These are phyloP conservation scores for Buddleja alternifolia DNA, from an alignment of 257 asterid species.

Conservation along the genomic window DNA sequence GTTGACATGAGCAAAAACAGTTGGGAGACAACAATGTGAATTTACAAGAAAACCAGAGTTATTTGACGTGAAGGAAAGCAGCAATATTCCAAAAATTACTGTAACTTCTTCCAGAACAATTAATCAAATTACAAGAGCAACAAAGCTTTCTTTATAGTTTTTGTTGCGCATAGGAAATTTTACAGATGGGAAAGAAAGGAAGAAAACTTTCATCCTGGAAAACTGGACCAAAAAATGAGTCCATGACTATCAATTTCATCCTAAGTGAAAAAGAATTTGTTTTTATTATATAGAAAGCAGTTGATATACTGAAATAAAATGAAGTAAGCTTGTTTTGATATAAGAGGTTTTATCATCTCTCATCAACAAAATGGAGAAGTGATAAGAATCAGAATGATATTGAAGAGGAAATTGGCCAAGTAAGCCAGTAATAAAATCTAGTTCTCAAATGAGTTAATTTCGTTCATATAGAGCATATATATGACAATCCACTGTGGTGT, in stretches of 20 bases:
- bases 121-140: slow-evolving; percentile 18
- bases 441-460: background rate
- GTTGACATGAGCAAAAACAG: background rate
- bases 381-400: background rate
- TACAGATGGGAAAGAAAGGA: background rate
- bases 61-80: background rate
- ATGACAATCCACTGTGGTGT: background rate
- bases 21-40: slow-evolving; percentile 10
- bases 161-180: background rate
- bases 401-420: background rate
- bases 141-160: background rate
- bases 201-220: background rate
- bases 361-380: background rate
- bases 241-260: background rate
- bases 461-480: background rate
- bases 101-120: slow-evolving; percentile 9
- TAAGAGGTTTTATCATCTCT: background rate
- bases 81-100: background rate
- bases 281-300: background rate
- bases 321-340: background rate
- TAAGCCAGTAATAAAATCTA: background rate
- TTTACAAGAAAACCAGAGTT: background rate
- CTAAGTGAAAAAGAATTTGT: background rate
- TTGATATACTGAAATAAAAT: background rate
- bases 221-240: slow-evolving; percentile 1